Evolutionary conservation across 345 rosid genomes (phyloP).

Genomic region (Rhodamnia rubescens): DNA sequence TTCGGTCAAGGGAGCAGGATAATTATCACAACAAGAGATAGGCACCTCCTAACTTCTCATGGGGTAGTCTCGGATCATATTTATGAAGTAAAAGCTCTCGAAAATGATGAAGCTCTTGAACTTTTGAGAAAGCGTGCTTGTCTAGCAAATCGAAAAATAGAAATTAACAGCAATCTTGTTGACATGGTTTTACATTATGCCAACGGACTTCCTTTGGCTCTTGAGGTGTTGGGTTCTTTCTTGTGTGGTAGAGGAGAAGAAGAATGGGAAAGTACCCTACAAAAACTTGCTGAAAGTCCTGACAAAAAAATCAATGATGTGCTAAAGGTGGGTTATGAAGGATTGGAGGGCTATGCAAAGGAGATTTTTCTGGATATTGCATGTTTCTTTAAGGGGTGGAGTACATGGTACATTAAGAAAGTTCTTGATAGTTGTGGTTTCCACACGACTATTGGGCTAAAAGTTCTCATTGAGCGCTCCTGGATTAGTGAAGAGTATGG

Average conservation of each 20-base stretch:
- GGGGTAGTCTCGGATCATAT: neutral
- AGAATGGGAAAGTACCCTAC: neutral
- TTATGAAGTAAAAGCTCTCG: neutral
- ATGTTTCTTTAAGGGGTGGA: neutral
- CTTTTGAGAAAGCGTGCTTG: constrained; percentile 3
- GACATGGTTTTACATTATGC: neutral
- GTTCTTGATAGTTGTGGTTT: neutral
- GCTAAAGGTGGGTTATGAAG: constrained; percentile 2
- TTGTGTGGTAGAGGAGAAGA: neutral
- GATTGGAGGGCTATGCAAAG: neutral
- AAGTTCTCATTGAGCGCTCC: neutral
- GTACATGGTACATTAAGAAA: neutral
- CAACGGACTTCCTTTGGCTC: constrained; percentile 1
- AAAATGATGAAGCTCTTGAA: neutral
- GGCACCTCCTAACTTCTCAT: neutral
- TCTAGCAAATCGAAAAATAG: neutral
- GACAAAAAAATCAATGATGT: neutral
- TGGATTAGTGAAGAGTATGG: neutral
- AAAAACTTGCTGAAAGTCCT: neutral
- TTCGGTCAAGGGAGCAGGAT: no score
- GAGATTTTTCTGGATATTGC: constrained; percentile 7
- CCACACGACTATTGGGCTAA: neutral
- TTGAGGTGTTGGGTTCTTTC: constrained; percentile 2
- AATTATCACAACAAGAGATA: constrained; percentile 5
- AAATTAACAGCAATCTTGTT: neutral